Evolutionary conservation across 2,329 filamentous ascomycete genomes (phyloP).

Genomic region (Cryphonectria nitschkei): DNA sequence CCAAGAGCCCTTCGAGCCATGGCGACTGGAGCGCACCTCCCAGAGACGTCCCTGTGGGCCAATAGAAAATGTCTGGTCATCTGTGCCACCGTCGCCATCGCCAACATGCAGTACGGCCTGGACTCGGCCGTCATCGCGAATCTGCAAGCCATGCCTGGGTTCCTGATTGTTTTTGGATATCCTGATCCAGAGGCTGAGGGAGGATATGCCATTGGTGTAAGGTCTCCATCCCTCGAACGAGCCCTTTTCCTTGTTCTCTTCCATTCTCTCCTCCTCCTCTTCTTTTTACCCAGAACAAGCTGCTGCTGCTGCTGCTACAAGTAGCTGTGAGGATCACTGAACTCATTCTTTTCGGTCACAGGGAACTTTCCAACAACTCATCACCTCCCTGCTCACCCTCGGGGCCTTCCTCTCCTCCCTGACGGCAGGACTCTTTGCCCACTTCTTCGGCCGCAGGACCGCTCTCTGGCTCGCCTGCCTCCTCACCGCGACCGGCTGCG

Average conservation of each 20-base stretch:
- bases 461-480: slow-evolving; percentile 53
- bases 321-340: not conserved
- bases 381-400: slow-evolving; percentile 55
- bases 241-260: no score
- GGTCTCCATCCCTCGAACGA: slow-evolving; percentile 21
- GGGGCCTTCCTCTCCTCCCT: slow-evolving; percentile 55
- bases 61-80: slow-evolving; percentile 51
- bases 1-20: not conserved
- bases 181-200: slow-evolving; percentile 41
- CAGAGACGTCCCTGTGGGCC: slow-evolving; percentile 42
- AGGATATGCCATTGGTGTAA: slow-evolving; percentile 47
- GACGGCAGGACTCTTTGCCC: slow-evolving; percentile 50
- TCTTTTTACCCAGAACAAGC: not conserved
- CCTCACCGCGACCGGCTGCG: slow-evolving; percentile 47
- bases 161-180: slow-evolving; percentile 54
- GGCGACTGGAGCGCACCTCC: slow-evolving; percentile 30
- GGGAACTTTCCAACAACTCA: slow-evolving; percentile 55
- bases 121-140: slow-evolving; percentile 51
- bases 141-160: slow-evolving; percentile 55
- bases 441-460: slow-evolving; percentile 49
- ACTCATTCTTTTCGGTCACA: slow-evolving; percentile 29
- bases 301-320: not conserved
- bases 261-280: no score
- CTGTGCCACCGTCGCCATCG: slow-evolving; percentile 50
- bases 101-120: slow-evolving; percentile 57